phyloP scores from a whole-genome alignment of 2,329 filamentous ascomycete genomes.

The Phialophora macrospora region DNA sequence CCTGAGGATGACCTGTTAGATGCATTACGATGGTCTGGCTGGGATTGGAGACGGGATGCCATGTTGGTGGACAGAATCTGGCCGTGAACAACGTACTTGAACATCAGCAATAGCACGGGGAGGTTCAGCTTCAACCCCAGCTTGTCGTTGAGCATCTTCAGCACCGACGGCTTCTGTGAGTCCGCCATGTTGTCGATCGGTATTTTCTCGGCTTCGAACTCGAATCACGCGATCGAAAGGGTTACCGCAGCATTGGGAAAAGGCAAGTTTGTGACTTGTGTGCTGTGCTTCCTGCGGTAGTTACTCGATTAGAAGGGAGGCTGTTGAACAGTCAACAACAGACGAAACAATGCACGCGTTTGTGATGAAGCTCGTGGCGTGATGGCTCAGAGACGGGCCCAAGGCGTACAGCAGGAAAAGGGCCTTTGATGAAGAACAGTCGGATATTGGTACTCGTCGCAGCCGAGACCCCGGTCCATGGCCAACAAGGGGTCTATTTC shows the following conservation, averaged over 20 bases:
- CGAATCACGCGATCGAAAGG: not conserved
- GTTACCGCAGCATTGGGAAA: conserved; percentile 5
- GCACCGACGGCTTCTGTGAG: conserved; percentile 14
- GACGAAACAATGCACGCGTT: conserved; percentile 2
- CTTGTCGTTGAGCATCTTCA: conserved; percentile 24
- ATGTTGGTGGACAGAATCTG: not conserved
- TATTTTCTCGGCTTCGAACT: not conserved
- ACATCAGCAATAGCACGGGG: conserved; percentile 28
- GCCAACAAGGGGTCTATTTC: not conserved
- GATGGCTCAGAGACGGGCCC: conserved; percentile 6
- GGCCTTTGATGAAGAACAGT: conserved; percentile 4
- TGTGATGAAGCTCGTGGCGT: conserved; percentile 11
- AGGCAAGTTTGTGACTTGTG: not conserved
- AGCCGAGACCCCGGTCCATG: conserved; percentile 3
- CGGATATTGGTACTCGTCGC: not conserved
- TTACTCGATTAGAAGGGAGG: not conserved
- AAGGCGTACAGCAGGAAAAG: conserved; percentile 13
- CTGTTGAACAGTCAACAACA: conserved; percentile 11
- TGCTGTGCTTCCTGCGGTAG: not conserved
- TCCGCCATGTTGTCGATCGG: conserved; percentile 19
- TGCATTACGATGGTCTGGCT: not conserved
- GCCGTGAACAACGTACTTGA: conserved; percentile 26
- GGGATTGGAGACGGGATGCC: conserved; percentile 1
- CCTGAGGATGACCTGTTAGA: conserved; percentile 22
- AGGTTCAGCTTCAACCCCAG: conserved; percentile 32